A percentile compares a stretch with the other conserved stretches of the same genome.
phyloP scores from a whole-genome alignment of 176 grass and related monocot species.

The Metroxylon sagu region DNA sequence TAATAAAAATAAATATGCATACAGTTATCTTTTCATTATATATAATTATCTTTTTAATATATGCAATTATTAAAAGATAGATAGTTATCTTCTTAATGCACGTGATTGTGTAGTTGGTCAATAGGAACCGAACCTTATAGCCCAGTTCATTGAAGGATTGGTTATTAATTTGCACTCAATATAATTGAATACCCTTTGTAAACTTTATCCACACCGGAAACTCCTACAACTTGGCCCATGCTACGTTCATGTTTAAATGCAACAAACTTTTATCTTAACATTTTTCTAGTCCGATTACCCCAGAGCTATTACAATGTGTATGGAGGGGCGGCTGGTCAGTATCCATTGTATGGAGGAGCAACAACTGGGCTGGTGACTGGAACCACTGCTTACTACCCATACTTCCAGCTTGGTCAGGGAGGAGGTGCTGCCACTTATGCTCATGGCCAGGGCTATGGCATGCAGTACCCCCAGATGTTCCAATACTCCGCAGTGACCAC shows the following conservation, averaged over 20 bases:
- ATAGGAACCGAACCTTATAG: no score
- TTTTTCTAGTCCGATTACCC: background rate
- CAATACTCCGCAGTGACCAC: conserved; percentile 1
- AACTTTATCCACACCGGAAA: no score
- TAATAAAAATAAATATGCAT: no score
- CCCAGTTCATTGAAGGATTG: no score
- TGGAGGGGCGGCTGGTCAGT: conserved; percentile 11
- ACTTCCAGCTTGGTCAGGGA: conserved; percentile 11
- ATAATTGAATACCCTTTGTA: no score
- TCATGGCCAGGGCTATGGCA: conserved; percentile 1
- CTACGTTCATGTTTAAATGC: background rate
- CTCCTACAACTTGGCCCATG: background rate
- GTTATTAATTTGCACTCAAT: no score
- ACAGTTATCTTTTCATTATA: no score
- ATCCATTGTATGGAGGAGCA: conserved; percentile 12
- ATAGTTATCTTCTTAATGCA: no score
- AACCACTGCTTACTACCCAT: conserved; percentile 16
- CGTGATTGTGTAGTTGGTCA: no score
- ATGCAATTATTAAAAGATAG: no score
- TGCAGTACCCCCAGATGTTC: conserved; percentile 13
- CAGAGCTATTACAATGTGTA: conserved; percentile 20
- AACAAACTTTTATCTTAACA: background rate
- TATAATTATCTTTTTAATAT: no score
- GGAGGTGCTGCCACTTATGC: background rate
- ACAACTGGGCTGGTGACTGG: conserved; percentile 1